These are phyloP conservation scores for Phytophthora colocasiae DNA, from an alignment of 352 stramenopile genomes.

Conservation along the genomic window DNA sequence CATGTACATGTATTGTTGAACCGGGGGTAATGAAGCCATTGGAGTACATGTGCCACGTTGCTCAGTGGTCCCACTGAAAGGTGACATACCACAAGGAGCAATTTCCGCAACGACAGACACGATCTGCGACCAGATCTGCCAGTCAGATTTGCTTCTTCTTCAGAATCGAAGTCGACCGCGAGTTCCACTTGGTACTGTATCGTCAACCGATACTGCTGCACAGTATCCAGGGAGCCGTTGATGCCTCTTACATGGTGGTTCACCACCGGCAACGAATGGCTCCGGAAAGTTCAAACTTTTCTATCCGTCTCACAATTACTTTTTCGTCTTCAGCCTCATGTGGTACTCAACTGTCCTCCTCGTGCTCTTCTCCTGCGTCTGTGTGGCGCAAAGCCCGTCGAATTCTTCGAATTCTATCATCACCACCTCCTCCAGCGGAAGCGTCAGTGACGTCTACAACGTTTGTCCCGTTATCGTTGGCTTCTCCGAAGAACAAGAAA, in stretches of 20 bases:
- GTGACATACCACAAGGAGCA: no score
- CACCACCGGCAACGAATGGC: not conserved
- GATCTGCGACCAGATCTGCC: conserved; percentile 8
- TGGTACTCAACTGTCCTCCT: conserved; percentile 22
- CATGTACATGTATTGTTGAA: no score
- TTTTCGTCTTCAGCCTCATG: conserved; percentile 27
- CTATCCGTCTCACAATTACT: conserved; percentile 17
- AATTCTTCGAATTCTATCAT: conserved; percentile 4
- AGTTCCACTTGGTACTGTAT: not conserved
- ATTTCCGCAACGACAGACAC: conserved; percentile 3
- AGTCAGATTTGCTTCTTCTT: conserved; percentile 12
- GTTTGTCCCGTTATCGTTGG: conserved; percentile 31
- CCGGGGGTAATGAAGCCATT: no score
- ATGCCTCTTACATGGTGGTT: not conserved
- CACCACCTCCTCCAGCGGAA: conserved; percentile 4
- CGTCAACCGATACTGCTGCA: not conserved
- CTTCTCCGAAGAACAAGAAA: conserved; percentile 27
- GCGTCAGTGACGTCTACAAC: conserved; percentile 29
- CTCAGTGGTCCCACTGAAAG: not conserved
- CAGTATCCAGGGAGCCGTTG: not conserved
- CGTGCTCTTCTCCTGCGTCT: conserved; percentile 22
- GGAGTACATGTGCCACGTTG: not conserved
- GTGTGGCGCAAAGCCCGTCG: conserved; percentile 9
- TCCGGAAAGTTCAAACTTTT: not conserved
- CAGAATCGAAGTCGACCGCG: no score